phyloP scores from a whole-genome alignment of 306 rosid genomes.

The Casuarina glauca region DNA sequence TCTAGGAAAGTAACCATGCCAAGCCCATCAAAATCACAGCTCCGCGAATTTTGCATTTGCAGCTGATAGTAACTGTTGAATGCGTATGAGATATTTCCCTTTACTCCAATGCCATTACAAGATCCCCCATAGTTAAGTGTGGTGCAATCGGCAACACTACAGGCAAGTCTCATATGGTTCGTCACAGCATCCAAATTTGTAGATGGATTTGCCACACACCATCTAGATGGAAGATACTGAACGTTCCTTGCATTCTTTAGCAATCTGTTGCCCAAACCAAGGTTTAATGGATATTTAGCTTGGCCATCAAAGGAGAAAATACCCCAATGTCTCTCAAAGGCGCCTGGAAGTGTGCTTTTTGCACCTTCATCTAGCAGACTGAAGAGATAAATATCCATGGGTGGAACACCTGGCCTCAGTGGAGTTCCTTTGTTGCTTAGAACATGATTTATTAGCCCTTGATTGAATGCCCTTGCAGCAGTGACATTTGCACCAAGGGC shows the following conservation, averaged over 20 bases:
- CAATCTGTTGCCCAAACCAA: constrained; percentile 63
- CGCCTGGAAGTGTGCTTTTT: constrained; percentile 81
- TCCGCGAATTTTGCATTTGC: constrained; percentile 67
- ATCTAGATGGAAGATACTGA: constrained; percentile 81
- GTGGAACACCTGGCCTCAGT: constrained; percentile 69
- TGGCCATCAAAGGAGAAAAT: constrained; percentile 90
- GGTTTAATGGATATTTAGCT: constrained; percentile 79
- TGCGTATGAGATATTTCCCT: constrained; percentile 90
- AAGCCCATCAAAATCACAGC: constrained; percentile 89
- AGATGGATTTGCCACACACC: constrained; percentile 88
- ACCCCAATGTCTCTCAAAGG: constrained; percentile 98
- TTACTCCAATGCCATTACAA: constrained; percentile 79
- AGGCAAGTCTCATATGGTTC: constrained; percentile 74
- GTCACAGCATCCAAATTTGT: constrained; percentile 54
- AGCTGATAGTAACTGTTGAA: constrained; percentile 96
- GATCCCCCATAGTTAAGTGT: constrained; percentile 90
- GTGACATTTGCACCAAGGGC: constrained; percentile 75
- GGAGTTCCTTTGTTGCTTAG: constrained; percentile 79
- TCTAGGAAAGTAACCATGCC: constrained; percentile 80
- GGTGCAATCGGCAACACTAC: constrained; percentile 91
- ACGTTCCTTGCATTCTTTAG: constrained; percentile 78
- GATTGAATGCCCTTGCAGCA: constrained; percentile 86
- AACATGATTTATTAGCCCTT: constrained; percentile 76
- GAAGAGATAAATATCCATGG: constrained; percentile 77
- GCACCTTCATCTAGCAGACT: constrained; percentile 87